phyloP scores from a whole-genome alignment of 768 basidiomycete species.

The Pisolithus tinctorius region DNA sequence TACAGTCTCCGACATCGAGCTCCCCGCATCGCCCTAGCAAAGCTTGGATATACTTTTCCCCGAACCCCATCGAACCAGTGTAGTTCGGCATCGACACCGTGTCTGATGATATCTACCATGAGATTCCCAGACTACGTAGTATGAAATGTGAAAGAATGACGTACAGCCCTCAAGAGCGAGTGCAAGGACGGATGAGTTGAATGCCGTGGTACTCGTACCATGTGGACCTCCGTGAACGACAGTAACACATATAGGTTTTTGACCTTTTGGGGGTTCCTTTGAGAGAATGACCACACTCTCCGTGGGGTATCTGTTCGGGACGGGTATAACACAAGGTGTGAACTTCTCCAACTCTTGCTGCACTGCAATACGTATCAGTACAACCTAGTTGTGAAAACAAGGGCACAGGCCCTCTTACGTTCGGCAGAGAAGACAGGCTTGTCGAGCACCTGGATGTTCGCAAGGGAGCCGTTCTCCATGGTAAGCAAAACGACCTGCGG shows the following conservation, averaged over 20 bases:
- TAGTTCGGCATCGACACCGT: constrained; percentile 60
- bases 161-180: constrained; percentile 58
- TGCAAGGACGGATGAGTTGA: constrained; percentile 36
- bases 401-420: constrained; percentile 27
- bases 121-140: background rate
- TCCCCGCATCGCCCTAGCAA: constrained; percentile 55
- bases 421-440: constrained; percentile 32
- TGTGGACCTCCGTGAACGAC: constrained; percentile 64
- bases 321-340: constrained; percentile 36
- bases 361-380: constrained; percentile 27
- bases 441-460: constrained; percentile 37
- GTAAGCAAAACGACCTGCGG: constrained; percentile 45
- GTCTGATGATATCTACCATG: constrained; percentile 29
- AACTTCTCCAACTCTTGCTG: constrained; percentile 35
- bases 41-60: constrained; percentile 49
- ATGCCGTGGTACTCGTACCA: constrained; percentile 39
- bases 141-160: constrained; percentile 10
- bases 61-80: constrained; percentile 61
- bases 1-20: constrained; percentile 61
- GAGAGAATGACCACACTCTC: constrained; percentile 50
- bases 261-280: constrained; percentile 9
- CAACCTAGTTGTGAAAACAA: background rate
- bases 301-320: constrained; percentile 43
- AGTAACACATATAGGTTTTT: constrained; percentile 41
- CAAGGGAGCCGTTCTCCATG: constrained; percentile 16